Evolutionary conservation across 176 grass and related monocot species (phyloP).

Genomic region (Zoysia japonica): DNA sequence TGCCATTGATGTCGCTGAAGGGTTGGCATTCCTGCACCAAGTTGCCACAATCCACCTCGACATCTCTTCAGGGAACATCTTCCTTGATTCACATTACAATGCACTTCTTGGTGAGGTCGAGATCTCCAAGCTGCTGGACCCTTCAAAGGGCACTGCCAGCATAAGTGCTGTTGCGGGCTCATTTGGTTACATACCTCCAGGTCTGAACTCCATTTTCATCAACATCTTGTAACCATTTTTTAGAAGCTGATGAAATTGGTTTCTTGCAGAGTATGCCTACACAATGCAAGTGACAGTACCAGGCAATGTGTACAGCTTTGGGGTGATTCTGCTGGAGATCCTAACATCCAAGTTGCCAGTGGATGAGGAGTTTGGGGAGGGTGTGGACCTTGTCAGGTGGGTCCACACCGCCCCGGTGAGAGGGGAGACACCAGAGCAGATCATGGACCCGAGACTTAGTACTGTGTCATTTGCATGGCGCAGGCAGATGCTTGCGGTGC

Average conservation of each 20-base stretch:
- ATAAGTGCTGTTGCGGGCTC: conserved; percentile 90
- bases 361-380: conserved; percentile 85
- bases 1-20: conserved; percentile 71
- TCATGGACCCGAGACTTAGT: conserved; percentile 90
- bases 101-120: conserved; percentile 84
- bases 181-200: conserved; percentile 97
- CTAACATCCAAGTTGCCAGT: conserved; percentile 77
- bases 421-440: conserved; percentile 82
- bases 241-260: conserved; percentile 14
- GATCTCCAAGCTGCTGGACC: conserved; percentile 91
- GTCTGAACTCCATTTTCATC: conserved; percentile 37
- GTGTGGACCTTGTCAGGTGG: conserved; percentile 92
- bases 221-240: not conserved
- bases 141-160: conserved; percentile 89
- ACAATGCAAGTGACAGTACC: conserved; percentile 93
- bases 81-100: conserved; percentile 65
- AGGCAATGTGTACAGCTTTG: conserved; percentile 96
- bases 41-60: conserved; percentile 90
- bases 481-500: conserved; percentile 85
- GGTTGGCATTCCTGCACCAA: conserved; percentile 81
- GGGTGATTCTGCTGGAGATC: conserved; percentile 86
- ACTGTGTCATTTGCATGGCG: conserved; percentile 84
- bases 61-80: conserved; percentile 79
- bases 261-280: conserved; percentile 91
- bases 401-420: conserved; percentile 65